phyloP scores from a whole-genome alignment of 2,329 filamentous ascomycete species.

The Fusarium chaquense region DNA sequence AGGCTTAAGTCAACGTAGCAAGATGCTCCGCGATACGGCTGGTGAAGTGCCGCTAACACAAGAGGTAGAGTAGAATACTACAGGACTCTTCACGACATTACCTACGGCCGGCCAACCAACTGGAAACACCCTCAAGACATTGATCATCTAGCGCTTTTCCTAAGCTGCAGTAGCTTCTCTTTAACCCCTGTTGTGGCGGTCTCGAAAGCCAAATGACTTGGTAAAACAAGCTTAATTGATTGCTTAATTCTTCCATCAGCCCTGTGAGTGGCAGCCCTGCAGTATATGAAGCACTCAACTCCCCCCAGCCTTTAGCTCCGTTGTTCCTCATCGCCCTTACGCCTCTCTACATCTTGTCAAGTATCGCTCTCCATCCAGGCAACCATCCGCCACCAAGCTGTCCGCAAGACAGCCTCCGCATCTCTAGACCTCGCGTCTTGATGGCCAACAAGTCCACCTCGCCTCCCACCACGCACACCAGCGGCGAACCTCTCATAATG shows the following conservation, averaged over 20 bases:
- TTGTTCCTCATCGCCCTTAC: neutral
- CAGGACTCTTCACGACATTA: neutral
- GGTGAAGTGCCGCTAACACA: neutral
- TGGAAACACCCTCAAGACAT: neutral
- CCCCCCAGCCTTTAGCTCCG: neutral
- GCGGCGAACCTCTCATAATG: slow-evolving; percentile 14
- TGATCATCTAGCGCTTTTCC: slow-evolving; percentile 5
- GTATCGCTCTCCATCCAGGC: neutral
- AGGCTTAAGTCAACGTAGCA: fast-evolving
- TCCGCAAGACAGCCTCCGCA: neutral
- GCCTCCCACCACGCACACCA: neutral
- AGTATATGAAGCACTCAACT: slow-evolving; percentile 21
- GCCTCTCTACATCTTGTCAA: no score
- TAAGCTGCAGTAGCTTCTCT: slow-evolving; percentile 10
- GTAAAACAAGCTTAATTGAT: slow-evolving; percentile 27
- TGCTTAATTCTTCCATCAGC: slow-evolving; percentile 12
- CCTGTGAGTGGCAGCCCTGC: slow-evolving; percentile 16
- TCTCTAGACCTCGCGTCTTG: neutral
- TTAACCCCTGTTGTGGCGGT: slow-evolving; percentile 24
- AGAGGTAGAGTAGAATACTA: neutral
- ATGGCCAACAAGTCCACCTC: slow-evolving; percentile 28
- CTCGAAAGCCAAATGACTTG: slow-evolving; percentile 8
- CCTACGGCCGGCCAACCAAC: slow-evolving; percentile 2
- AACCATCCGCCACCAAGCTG: no score
- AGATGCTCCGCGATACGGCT: neutral